Percentiles rank a stretch among this genome's conserved stretches.
Conservation (phyloP, 441 rosid species). For the Erodium chrysanthum region DNA sequence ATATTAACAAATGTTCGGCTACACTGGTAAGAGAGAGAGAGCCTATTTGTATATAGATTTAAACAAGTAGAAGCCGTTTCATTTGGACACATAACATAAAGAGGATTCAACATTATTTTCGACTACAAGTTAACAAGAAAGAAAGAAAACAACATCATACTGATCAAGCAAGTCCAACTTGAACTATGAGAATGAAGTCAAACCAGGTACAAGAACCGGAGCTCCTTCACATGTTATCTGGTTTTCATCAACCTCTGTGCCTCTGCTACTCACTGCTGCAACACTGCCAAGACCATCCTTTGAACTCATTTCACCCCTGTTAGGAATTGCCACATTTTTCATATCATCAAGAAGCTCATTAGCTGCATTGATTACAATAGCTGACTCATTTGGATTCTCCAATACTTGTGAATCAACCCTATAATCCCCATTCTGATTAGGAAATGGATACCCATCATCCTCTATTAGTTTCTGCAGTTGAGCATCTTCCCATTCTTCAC, state of each 20-base stretch:
- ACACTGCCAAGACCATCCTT: no score
- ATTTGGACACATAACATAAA: conserved; percentile 4
- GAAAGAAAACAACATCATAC: conserved; percentile 21
- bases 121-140: conserved; percentile 11
- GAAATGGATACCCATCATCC: conserved; percentile 28
- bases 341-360: conserved; percentile 2
- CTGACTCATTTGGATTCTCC: not conserved
- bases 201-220: conserved; percentile 64
- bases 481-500: conserved; percentile 67
- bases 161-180: conserved; percentile 44
- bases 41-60: not conserved
- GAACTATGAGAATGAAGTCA: conserved; percentile 28
- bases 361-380: conserved; percentile 10
- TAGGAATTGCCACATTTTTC: not conserved
- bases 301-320: no score
- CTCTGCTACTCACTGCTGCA: no score
- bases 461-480: conserved; percentile 42
- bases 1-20: no score
- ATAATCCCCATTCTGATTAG: conserved; percentile 14
- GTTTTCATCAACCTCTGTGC: no score
- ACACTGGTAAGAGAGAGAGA: no score
- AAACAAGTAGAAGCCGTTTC: not conserved
- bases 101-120: conserved; percentile 15
- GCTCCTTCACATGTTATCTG: not conserved
- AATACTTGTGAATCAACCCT: not conserved